Evolutionary conservation across 2,329 filamentous ascomycete genomes (phyloP).

Genomic region (Beauveria sp.): DNA sequence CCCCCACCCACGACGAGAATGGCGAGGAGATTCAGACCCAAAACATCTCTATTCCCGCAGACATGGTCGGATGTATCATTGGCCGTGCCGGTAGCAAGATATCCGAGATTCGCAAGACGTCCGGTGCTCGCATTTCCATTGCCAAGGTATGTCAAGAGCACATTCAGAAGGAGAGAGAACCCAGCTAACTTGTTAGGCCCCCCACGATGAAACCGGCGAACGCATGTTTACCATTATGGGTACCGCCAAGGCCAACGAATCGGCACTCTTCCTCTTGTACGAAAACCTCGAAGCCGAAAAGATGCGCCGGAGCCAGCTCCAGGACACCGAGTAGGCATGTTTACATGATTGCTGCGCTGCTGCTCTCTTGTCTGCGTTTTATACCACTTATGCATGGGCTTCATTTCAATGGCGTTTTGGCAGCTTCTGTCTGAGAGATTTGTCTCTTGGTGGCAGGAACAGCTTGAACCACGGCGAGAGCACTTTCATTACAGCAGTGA

Average conservation of each 20-base stretch:
- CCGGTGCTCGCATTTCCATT: conserved; percentile 93
- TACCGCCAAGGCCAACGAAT: conserved; percentile 87
- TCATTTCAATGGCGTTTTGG: conserved; percentile 45
- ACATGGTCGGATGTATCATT: conserved; percentile 99
- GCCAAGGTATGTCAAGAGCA: conserved; percentile 51
- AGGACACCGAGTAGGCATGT: conserved; percentile 41
- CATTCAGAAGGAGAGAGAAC: background rate
- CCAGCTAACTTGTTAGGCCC: conserved; percentile 37
- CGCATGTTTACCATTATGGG: conserved; percentile 99
- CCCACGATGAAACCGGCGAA: conserved; percentile 95
- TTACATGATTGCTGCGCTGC: conserved; percentile 7
- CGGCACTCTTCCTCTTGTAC: conserved; percentile 90
- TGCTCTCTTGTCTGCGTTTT: conserved; percentile 16
- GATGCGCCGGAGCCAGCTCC: conserved; percentile 86
- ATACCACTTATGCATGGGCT: conserved; percentile 21
- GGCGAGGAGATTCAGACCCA: conserved; percentile 97
- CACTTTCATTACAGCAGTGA: conserved; percentile 15
- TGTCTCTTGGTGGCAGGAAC: conserved; percentile 36
- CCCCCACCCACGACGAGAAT: conserved; percentile 86
- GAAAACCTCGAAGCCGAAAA: conserved; percentile 99
- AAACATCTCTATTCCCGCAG: conserved; percentile 98
- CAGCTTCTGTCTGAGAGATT: conserved; percentile 35
- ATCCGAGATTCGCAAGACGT: conserved; percentile 95
- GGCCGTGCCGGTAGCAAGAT: conserved; percentile 94
- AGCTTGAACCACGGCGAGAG: conserved; percentile 31